A percentile compares a stretch with the other conserved stretches of the same genome.
Evolutionary conservation across 2,329 filamentous ascomycete species (phyloP).

Genomic region (Graphiopsis chlorocephala): DNA sequence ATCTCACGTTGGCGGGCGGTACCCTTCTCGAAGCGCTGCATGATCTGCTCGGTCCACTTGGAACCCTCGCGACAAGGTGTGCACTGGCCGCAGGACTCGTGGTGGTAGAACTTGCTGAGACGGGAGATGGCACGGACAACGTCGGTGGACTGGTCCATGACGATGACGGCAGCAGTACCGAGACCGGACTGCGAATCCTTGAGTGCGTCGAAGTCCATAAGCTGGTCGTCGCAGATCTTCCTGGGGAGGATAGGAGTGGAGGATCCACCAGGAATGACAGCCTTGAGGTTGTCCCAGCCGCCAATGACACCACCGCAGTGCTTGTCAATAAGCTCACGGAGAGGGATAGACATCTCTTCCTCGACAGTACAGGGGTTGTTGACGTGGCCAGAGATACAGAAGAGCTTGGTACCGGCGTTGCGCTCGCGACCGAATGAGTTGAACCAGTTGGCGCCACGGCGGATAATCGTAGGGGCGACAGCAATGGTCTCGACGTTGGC

Average conservation of each 20-base stretch:
- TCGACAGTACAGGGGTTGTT: conserved; percentile 98
- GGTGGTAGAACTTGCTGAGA: conserved; percentile 94
- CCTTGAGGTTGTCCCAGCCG: conserved; percentile 96
- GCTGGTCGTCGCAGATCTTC: conserved; percentile 82
- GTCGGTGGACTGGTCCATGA: conserved; percentile 98
- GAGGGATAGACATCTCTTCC: conserved; percentile 98
- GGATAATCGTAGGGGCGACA: conserved; percentile 91
- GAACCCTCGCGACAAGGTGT: conserved; percentile 98
- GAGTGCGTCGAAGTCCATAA: conserved; percentile 98
- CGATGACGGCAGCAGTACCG: conserved; percentile 94
- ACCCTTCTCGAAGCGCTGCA: conserved; percentile 92
- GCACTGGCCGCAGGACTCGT: conserved; percentile 97
- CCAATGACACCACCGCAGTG: conserved; percentile 96
- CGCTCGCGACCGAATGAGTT: conserved; percentile 90
- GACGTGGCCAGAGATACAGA: conserved; percentile 96
- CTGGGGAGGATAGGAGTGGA: conserved; percentile 95
- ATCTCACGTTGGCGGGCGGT: conserved; percentile 88
- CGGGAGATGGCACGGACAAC: conserved; percentile 91
- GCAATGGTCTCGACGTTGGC: conserved; percentile 97
- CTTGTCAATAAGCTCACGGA: conserved; percentile 94
- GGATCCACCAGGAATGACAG: conserved; percentile 92
- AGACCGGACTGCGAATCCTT: conserved; percentile 98
- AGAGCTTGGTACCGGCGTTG: conserved; percentile 96
- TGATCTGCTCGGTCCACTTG: conserved; percentile 99
- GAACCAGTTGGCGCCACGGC: conserved; percentile 91